These are phyloP conservation scores for Verticillium longisporum DNA, from an alignment of 2,329 filamentous ascomycete species.

Conservation along the genomic window DNA sequence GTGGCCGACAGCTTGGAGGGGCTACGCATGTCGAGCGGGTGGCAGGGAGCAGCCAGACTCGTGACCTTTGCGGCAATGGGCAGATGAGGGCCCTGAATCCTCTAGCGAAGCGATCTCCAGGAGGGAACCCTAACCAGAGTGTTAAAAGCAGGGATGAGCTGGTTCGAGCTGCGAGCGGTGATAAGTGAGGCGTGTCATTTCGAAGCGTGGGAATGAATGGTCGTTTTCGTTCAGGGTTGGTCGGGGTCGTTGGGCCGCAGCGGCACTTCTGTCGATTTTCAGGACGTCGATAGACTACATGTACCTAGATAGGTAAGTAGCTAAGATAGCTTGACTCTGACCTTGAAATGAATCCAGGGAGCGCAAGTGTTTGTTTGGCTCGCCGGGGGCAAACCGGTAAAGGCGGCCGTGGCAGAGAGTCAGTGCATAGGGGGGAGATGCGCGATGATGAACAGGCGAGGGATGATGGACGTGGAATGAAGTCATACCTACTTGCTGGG, in stretches of 20 bases:
- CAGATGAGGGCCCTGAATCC: neutral
- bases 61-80: neutral
- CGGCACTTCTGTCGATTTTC: neutral
- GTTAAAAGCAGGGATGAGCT: neutral
- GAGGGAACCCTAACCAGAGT: neutral
- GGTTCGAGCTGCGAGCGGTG: neutral
- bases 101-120: neutral
- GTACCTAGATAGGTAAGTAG: too few relatives aligned
- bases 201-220: neutral
- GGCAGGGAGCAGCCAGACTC: neutral
- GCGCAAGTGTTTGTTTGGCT: neutral
- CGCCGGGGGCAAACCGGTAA: neutral
- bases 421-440: neutral
- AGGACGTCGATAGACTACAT: neutral
- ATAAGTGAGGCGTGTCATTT: neutral
- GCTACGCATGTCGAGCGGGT: neutral
- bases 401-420: neutral
- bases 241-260: neutral
- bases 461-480: neutral
- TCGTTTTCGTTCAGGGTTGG: neutral
- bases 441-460: neutral
- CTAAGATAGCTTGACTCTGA: neutral
- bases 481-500: neutral
- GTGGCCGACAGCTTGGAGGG: neutral
- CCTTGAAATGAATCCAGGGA: neutral